Evolutionary conservation across 2,329 filamentous ascomycete genomes (phyloP).

Genomic region (Ophiostoma populinum): DNA sequence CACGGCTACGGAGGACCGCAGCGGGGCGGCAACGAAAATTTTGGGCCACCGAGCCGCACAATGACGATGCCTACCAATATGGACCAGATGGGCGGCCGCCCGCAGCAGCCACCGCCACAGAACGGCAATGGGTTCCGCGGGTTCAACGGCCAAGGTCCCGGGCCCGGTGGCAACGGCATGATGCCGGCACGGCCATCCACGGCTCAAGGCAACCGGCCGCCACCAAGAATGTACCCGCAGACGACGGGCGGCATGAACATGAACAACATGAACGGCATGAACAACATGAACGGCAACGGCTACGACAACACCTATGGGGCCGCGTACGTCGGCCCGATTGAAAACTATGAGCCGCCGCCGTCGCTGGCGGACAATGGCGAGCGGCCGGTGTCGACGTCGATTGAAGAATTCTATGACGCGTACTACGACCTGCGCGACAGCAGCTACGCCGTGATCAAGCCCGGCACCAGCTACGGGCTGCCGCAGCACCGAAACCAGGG

Average conservation of each 20-base stretch:
- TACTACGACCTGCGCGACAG: constrained; percentile 25
- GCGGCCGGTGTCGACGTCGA: constrained; percentile 20
- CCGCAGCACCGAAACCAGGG: constrained; percentile 20
- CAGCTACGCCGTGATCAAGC: constrained; percentile 15
- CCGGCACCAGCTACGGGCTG: constrained; percentile 18
- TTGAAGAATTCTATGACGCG: constrained; percentile 36
- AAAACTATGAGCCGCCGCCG: constrained; percentile 20
- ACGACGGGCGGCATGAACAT: background rate
- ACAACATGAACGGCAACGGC: background rate
- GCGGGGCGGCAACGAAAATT: constrained; percentile 20
- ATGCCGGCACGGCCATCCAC: constrained; percentile 34
- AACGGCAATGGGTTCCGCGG: constrained; percentile 12
- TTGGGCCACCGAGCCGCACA: constrained; percentile 36
- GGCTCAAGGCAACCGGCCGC: constrained; percentile 32
- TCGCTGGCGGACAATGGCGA: constrained; percentile 19
- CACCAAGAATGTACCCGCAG: constrained; percentile 29
- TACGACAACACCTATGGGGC: constrained; percentile 4
- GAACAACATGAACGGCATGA: background rate
- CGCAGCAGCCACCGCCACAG: constrained; percentile 19
- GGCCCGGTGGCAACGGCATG: constrained; percentile 19
- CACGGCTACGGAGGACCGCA: constrained; percentile 18
- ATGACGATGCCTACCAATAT: constrained; percentile 42
- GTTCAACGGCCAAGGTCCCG: background rate
- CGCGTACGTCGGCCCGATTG: constrained; percentile 12
- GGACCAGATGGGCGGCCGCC: constrained; percentile 23